These are phyloP conservation scores for Craspedostauros australis DNA, from an alignment of 108 stramenopile genomes.

Conservation along the genomic window DNA sequence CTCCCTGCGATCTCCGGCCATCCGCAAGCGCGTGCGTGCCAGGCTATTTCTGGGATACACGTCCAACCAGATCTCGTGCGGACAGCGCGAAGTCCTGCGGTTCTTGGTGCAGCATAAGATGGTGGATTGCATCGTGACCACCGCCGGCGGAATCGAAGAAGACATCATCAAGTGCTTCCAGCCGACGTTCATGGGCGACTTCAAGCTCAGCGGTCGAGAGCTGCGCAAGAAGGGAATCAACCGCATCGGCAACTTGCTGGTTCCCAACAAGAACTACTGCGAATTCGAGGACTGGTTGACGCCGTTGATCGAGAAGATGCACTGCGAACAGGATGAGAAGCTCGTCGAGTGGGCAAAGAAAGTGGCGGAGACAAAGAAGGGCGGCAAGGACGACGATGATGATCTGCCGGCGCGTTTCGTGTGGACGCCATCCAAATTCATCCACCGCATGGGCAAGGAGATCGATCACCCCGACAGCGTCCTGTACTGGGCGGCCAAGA, in stretches of 20 bases:
- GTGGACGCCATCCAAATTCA: constrained; percentile 95
- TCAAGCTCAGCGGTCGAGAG: constrained; percentile 78
- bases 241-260: constrained; percentile 93
- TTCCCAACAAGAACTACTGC: constrained; percentile 98
- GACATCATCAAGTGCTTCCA: constrained; percentile 99
- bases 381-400: constrained; percentile 15
- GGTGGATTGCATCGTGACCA: constrained; percentile 96
- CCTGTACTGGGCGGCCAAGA: constrained; percentile 95
- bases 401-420: constrained; percentile 30
- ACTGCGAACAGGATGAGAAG: constrained; percentile 91
- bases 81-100: constrained; percentile 93
- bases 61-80: constrained; percentile 96
- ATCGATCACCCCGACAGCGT: constrained; percentile 93
- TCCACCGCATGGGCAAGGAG: constrained; percentile 90
- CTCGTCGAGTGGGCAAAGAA: constrained; percentile 37
- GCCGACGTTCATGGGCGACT: constrained; percentile 96
- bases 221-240: constrained; percentile 94
- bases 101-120: constrained; percentile 93
- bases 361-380: constrained; percentile 12
- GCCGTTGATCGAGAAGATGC: constrained; percentile 91
- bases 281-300: constrained; percentile 97
- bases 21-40: constrained; percentile 75
- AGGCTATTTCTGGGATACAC: constrained; percentile 97
- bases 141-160: constrained; percentile 98
- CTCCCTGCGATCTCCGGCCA: constrained; percentile 38